A percentile compares a stretch with the other conserved stretches of the same genome.
Evolutionary conservation across 2,329 filamentous ascomycete genomes (phyloP).

Genomic region (Sporothrix pallida): DNA sequence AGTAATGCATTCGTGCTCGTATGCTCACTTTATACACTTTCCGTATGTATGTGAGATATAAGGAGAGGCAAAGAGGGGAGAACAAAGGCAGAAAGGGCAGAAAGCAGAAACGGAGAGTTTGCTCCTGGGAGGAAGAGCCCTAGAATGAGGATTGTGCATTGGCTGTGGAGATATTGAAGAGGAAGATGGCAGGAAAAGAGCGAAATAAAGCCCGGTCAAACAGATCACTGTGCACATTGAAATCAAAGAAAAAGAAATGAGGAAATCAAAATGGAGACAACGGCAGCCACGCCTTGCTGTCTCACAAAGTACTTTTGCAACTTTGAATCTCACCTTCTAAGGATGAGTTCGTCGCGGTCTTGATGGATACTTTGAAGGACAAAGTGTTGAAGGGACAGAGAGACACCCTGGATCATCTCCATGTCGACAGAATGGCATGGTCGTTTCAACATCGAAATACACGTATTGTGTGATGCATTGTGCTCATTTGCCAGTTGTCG

Average conservation of each 20-base stretch:
- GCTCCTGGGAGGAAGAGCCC: no score
- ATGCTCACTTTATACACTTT: neutral
- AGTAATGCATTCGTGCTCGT: neutral
- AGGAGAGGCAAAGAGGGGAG: neutral
- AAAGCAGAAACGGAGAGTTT: no score
- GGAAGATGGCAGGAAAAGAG: no score
- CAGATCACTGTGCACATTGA: neutral
- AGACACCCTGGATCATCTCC: neutral
- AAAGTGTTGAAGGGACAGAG: neutral
- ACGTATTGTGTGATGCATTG: neutral
- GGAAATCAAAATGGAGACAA: no score
- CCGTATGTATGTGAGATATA: slow-evolving; percentile 14
- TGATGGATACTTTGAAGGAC: no score
- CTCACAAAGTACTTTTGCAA: neutral
- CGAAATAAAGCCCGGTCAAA: neutral
- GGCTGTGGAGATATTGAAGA: no score
- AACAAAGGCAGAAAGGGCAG: no score
- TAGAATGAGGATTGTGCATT: no score
- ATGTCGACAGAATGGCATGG: neutral
- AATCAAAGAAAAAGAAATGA: neutral
- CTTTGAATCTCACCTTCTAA: neutral
- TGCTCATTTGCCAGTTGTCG: neutral
- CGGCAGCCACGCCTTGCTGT: neutral
- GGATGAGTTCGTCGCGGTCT: neutral
- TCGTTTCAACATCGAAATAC: neutral